Conservation (phyloP, 163 green algal genomes). For the Chloromonas sp. region DNA sequence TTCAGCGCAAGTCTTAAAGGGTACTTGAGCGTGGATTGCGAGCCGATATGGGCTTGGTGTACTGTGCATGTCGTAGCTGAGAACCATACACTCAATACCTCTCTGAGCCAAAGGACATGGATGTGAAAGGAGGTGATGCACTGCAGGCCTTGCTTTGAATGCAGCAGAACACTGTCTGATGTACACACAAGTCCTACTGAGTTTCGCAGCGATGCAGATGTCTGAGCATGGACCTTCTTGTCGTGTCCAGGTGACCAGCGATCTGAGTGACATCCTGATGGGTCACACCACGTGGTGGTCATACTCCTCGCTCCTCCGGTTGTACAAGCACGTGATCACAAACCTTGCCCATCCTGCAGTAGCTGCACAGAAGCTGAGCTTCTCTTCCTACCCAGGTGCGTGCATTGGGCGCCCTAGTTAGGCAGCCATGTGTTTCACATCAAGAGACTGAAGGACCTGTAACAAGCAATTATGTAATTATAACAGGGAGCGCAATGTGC, state of each 20-base stretch:
- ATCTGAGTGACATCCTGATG: constrained; percentile 53
- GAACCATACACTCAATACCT: not conserved
- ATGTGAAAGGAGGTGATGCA: too few species aligned
- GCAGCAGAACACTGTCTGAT: not conserved
- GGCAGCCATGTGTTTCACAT: not conserved
- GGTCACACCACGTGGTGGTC: constrained; percentile 63
- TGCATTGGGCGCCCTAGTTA: not conserved
- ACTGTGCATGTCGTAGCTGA: constrained; percentile 2
- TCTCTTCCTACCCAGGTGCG: constrained; percentile 51
- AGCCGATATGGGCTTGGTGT: constrained; percentile 4
- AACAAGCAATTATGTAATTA: not conserved
- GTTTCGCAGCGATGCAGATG: not conserved
- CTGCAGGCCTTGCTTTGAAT: too few species aligned
- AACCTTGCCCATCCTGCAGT: constrained; percentile 30
- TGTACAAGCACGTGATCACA: constrained; percentile 69
- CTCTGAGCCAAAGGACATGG: too few species aligned
- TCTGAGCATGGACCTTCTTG: not conserved
- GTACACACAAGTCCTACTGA: not conserved
- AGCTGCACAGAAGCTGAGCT: constrained; percentile 27
- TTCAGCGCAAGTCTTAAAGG: too few species aligned
- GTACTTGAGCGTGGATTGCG: too few species aligned
- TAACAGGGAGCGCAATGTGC: not conserved
- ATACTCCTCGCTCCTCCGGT: constrained; percentile 45
- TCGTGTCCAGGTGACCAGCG: constrained; percentile 33
- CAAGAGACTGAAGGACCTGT: not conserved